A percentile compares a stretch with the other conserved stretches of the same genome.
Conservation (phyloP, 2,329 filamentous ascomycete species). For the Coniochaeta sp. region DNA sequence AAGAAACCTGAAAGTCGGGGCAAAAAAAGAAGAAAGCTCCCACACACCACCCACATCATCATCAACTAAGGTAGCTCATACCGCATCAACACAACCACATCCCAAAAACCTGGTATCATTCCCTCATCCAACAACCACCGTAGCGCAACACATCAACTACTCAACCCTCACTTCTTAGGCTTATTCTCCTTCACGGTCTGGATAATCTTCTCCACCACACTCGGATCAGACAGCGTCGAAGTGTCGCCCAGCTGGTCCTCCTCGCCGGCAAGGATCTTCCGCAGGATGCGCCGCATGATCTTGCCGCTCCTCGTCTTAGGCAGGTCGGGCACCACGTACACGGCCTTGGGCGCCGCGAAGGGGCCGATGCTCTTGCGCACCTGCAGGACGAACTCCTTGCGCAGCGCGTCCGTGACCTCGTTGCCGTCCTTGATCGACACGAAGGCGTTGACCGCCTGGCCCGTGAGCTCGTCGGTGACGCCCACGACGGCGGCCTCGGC, state of each 20-base stretch:
- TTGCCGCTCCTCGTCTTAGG: slow-evolving; percentile 97
- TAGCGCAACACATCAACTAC: too few relatives aligned
- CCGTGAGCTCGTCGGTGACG: slow-evolving; percentile 86
- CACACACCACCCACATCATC: too few relatives aligned
- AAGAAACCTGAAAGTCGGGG: too few relatives aligned
- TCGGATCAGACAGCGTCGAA: slow-evolving; percentile 84
- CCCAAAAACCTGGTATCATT: too few relatives aligned
- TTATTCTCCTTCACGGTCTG: slow-evolving; percentile 61
- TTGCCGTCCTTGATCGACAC: slow-evolving; percentile 84
- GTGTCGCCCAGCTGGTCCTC: slow-evolving; percentile 94
- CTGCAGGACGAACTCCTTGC: slow-evolving; percentile 90
- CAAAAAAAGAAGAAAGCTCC: too few relatives aligned
- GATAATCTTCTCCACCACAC: slow-evolving; percentile 86
- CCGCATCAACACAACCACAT: too few relatives aligned
- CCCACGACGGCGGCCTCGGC: slow-evolving; percentile 95
- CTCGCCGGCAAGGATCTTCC: slow-evolving; percentile 95
- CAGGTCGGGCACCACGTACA: slow-evolving; percentile 85
- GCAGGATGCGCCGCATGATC: slow-evolving; percentile 95
- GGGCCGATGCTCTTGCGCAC: slow-evolving; percentile 96
- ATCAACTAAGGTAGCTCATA: too few relatives aligned
- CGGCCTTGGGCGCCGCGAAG: slow-evolving; percentile 91
- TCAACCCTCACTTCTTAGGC: slow-evolving; percentile 45
- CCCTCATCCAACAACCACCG: not conserved
- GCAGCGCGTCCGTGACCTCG: slow-evolving; percentile 69
- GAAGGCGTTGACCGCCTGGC: slow-evolving; percentile 96